Evolutionary conservation across 148 eudicot species (phyloP).

Genomic region (Fagopyrum homotropicum): DNA sequence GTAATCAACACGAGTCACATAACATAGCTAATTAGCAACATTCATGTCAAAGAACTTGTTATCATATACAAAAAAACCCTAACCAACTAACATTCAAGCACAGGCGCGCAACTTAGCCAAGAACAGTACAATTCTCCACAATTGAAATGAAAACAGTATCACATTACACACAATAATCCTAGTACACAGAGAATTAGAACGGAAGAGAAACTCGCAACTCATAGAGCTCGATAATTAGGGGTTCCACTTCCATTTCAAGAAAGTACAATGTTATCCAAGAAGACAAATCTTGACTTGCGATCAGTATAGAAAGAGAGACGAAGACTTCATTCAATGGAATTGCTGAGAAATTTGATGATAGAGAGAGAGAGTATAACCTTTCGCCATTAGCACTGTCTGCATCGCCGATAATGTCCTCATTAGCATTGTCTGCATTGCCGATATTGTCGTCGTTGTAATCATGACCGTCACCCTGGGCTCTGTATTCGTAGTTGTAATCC

Average conservation of each 20-base stretch:
- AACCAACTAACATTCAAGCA: neutral
- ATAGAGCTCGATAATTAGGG: neutral
- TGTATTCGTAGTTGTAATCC: constrained; percentile 14
- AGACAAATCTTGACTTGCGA: neutral
- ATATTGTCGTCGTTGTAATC: constrained; percentile 78
- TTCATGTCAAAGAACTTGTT: neutral
- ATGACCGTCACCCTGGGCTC: constrained; percentile 48
- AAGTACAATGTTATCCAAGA: too few relatives aligned
- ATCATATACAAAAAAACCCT: neutral
- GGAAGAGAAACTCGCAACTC: neutral
- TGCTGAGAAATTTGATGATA: neutral
- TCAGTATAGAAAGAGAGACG: neutral
- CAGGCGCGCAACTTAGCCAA: neutral
- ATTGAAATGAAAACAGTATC: neutral
- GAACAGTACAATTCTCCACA: neutral
- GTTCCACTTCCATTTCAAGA: neutral
- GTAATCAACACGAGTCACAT: neutral
- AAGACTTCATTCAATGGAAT: neutral
- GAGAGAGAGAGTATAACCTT: constrained; percentile 34
- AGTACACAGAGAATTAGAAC: neutral
- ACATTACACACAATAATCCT: neutral
- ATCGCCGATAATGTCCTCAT: constrained; percentile 88
- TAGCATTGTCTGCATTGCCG: constrained; percentile 74
- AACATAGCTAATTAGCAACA: neutral
- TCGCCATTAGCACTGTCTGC: constrained; percentile 1